phyloP scores from a whole-genome alignment of 2,329 filamentous ascomycete species.

The Beauveria bassiana region DNA sequence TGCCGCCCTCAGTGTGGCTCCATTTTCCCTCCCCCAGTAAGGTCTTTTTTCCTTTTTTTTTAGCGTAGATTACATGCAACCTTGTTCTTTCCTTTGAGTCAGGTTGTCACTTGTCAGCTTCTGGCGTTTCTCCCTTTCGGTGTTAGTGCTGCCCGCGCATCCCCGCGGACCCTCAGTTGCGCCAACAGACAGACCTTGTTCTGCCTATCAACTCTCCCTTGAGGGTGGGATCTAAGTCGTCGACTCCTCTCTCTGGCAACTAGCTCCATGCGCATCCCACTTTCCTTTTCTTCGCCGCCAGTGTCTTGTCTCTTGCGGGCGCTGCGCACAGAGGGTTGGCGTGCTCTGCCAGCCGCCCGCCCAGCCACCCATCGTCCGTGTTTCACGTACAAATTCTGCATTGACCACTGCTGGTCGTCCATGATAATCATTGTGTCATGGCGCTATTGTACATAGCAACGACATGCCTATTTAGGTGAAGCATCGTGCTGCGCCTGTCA shows the following conservation, averaged over 20 bases:
- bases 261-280: not conserved
- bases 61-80: not conserved
- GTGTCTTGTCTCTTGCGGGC: not conserved
- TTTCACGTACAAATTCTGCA: not conserved
- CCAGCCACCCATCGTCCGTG: not conserved
- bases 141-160: not conserved
- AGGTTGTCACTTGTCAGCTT: not conserved
- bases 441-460: not conserved
- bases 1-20: no score
- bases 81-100: not conserved
- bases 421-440: not conserved
- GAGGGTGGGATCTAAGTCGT: no score
- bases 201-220: no score
- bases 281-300: not conserved
- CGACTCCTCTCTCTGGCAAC: not conserved
- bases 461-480: not conserved
- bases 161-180: not conserved
- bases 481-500: not conserved
- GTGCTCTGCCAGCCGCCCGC: conserved; percentile 8
- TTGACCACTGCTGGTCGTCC: not conserved
- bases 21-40: no score
- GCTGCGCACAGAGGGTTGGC: not conserved
- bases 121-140: not conserved
- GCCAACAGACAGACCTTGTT: not conserved
- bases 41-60: no score